phyloP scores from a whole-genome alignment of 2,329 filamentous ascomycete genomes.

The Ophiocordyceps camponoti-floridani region DNA sequence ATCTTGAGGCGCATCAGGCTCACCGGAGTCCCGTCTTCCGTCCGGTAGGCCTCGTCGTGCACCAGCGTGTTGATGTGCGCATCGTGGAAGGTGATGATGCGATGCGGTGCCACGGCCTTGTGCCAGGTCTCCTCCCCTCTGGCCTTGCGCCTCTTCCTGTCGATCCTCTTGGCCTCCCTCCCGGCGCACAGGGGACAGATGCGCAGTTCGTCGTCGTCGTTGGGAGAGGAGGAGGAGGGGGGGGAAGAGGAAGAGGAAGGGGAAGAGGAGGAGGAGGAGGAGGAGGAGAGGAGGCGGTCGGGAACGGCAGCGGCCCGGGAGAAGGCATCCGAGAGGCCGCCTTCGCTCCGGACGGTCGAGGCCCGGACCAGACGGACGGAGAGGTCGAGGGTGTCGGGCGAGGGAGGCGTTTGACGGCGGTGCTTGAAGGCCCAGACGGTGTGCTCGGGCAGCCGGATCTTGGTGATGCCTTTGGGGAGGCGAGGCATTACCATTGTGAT shows the following conservation, averaged over 20 bases:
- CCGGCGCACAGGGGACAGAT: too few relatives aligned
- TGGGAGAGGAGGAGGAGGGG: too few relatives aligned
- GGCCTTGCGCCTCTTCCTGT: slow-evolving; percentile 77
- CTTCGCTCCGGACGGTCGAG: slow-evolving; percentile 45
- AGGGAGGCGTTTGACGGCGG: slow-evolving; percentile 30
- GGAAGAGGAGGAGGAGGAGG: too few relatives aligned
- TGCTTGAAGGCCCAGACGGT: slow-evolving; percentile 41
- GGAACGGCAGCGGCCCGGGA: slow-evolving; percentile 12
- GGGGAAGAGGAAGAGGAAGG: too few relatives aligned
- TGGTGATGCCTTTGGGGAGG: slow-evolving; percentile 57
- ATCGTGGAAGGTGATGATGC: slow-evolving; percentile 73
- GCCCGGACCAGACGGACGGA: slow-evolving; percentile 76
- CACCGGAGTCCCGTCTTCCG: slow-evolving; percentile 22
- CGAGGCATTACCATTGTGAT: slow-evolving; percentile 66
- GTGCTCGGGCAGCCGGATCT: slow-evolving; percentile 71
- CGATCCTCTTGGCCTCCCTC: slow-evolving; percentile 61
- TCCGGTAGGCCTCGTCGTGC: slow-evolving; percentile 32
- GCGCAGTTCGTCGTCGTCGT: too few relatives aligned
- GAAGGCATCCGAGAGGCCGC: slow-evolving; percentile 55
- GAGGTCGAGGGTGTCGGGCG: slow-evolving; percentile 61
- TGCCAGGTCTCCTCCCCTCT: slow-evolving; percentile 77
- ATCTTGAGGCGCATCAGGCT: slow-evolving; percentile 76
- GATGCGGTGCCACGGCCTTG: slow-evolving; percentile 52
- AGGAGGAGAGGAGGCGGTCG: too few relatives aligned
- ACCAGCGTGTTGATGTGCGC: slow-evolving; percentile 42